Conservation (phyloP, 352 stramenopile species). For the Phytophthora cactorum region DNA sequence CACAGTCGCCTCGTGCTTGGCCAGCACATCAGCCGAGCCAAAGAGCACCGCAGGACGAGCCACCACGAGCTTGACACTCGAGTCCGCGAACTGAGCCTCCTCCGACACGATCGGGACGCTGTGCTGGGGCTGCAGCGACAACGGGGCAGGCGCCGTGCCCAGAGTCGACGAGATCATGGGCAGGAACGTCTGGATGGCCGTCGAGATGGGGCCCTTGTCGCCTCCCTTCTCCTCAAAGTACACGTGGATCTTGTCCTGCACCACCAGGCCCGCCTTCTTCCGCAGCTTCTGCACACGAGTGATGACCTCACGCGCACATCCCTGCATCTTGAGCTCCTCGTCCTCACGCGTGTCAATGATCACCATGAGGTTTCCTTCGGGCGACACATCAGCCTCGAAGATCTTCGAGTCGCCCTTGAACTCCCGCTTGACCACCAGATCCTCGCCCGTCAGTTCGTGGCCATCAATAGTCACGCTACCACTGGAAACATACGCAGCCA, state of each 20-base stretch:
- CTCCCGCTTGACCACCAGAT: constrained; percentile 94
- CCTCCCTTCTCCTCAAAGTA: constrained; percentile 90
- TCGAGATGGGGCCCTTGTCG: constrained; percentile 56
- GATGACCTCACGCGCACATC: constrained; percentile 96
- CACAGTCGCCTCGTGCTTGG: constrained; percentile 47
- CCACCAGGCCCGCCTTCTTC: constrained; percentile 95
- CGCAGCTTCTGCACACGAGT: constrained; percentile 98
- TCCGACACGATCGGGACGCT: constrained; percentile 77
- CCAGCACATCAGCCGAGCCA: constrained; percentile 50
- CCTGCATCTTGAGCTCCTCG: constrained; percentile 94
- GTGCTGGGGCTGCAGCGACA: constrained; percentile 63
- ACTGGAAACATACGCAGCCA: constrained; percentile 69
- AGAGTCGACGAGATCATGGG: constrained; percentile 63
- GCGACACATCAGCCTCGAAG: constrained; percentile 91
- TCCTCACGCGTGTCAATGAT: constrained; percentile 96
- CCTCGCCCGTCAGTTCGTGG: constrained; percentile 85
- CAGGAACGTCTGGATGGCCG: constrained; percentile 66
- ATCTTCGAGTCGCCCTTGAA: constrained; percentile 94
- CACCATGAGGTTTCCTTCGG: constrained; percentile 93
- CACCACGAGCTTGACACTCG: constrained; percentile 68
- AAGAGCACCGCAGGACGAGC: constrained; percentile 81
- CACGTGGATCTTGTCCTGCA: constrained; percentile 96
- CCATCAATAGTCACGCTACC: constrained; percentile 86
- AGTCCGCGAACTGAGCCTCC: constrained; percentile 74
- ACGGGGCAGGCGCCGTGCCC: constrained; percentile 63